Base-by-base conservation (phyloP, 2,329 filamentous ascomycete species). In the Epichloe coenophiala region DNA sequence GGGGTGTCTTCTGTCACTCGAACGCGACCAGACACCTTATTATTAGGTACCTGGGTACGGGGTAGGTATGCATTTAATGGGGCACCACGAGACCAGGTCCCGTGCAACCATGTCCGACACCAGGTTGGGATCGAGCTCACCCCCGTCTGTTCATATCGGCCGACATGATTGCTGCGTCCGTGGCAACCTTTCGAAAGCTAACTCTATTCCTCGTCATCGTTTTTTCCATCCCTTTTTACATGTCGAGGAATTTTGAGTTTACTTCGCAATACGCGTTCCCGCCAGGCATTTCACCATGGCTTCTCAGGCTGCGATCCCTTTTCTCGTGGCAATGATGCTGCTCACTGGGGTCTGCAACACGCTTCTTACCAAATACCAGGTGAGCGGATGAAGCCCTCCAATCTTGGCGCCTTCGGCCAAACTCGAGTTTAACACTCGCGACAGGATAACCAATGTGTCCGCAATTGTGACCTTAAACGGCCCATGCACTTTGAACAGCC, bases 301-400 rank as follows among this genome's bases (percentile, higher is more conserved):
- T 58, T 75, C 78, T 57, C 80, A 79, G 65, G 78, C 79, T 38
- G 65, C 88, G 50, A 79, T 97, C 53, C 89, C 89, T 38, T 78
- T 96, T 63, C 76, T 97, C 56, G 88, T 97, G 67, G 84, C 77
- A 60, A 94, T 96, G 88, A 97, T 97, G 91, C 76, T 97, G 63
- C 71, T 95, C 64, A 96, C 91, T 23, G 91, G 91, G 55, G 89
- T 95, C 55, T 95, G 89, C 76, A 98, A 98, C 67, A 98, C 93
- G 2, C 80, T 98, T 54, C 76, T 98, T 61, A 96, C 91, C 59
- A 98, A 98, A 65, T 96, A 90, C 63, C 91, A 97, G 73, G 89
- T 90, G 68, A 54, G 72, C 64, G 43, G 27, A 41, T 23, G 7
- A 19, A 5, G 17, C 5, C 3, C 15, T 9, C 3, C 36, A 23